Conservation (phyloP, 352 stramenopile genomes). For the Phytophthora kernoviae region DNA sequence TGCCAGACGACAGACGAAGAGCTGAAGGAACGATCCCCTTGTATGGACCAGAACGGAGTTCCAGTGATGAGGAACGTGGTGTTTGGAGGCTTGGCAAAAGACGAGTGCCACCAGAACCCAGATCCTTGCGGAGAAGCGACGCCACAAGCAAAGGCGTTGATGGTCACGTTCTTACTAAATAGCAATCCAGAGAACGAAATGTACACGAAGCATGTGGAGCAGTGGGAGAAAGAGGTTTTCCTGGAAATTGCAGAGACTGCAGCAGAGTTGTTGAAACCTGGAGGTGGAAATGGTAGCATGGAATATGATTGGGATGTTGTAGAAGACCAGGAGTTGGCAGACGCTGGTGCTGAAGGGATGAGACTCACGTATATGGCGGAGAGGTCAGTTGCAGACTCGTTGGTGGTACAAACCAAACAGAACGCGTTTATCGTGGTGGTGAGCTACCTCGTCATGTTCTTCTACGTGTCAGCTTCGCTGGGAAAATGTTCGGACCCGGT, state of each 20-base stretch:
- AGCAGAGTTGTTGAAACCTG: conserved; percentile 31
- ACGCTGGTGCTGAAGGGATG: conserved; percentile 49
- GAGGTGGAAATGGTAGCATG: conserved; percentile 5
- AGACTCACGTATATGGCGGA: conserved; percentile 87
- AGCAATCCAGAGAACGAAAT: conserved; percentile 76
- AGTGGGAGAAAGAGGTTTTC: conserved; percentile 87
- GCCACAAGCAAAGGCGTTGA: conserved; percentile 71
- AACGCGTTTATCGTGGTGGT: conserved; percentile 89
- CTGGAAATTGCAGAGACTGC: conserved; percentile 39
- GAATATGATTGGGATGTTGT: conserved; percentile 33
- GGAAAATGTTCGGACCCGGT: conserved; percentile 72
- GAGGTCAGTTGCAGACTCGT: conserved; percentile 82
- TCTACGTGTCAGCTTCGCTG: conserved; percentile 88
- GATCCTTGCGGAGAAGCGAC: conserved; percentile 86
- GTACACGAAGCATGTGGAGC: conserved; percentile 73
- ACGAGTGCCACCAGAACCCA: conserved; percentile 75
- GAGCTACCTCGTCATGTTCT: conserved; percentile 92
- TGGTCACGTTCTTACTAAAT: conserved; percentile 90
- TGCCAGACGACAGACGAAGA: conserved; percentile 78
- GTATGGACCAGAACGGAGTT: conserved; percentile 91
- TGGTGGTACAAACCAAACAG: conserved; percentile 84
- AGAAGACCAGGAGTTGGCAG: conserved; percentile 24
- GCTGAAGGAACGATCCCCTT: conserved; percentile 64
- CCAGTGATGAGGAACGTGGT: conserved; percentile 90
- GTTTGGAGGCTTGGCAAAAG: conserved; percentile 73